Conservation (phyloP, 2,329 filamentous ascomycete genomes). For the Verticillium isaacii region DNA sequence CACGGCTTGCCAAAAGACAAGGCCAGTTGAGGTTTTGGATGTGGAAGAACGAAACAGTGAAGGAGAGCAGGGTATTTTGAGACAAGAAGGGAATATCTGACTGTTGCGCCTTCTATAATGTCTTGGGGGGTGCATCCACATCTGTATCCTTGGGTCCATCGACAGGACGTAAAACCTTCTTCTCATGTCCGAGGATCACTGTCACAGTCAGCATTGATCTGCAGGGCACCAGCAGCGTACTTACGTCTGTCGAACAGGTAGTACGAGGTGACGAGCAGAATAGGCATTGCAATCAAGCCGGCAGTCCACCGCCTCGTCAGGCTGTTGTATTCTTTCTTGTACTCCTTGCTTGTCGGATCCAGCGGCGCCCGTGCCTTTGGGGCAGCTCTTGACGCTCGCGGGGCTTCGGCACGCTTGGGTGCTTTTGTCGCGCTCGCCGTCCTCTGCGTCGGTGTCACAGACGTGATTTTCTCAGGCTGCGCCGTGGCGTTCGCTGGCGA, state of each 20-base stretch:
- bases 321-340: constrained; percentile 36
- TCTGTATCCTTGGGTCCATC: background rate
- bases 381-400: background rate
- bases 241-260: constrained; percentile 46
- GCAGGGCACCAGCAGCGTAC: constrained; percentile 15
- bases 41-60: background rate
- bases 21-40: no score
- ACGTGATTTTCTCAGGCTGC: background rate
- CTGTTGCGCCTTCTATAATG: background rate
- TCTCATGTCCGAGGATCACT: constrained; percentile 1
- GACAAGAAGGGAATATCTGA: background rate
- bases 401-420: background rate
- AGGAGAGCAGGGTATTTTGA: background rate
- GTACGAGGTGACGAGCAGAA: constrained; percentile 51
- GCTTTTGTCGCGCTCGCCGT: background rate
- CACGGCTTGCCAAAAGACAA: no score
- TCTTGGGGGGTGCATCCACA: background rate
- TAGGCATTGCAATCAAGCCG: constrained; percentile 47
- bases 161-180: background rate
- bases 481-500: background rate
- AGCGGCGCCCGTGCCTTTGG: constrained; percentile 13
- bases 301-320: constrained; percentile 40
- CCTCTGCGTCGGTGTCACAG: background rate
- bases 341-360: constrained; percentile 31
- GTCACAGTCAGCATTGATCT: background rate